Base-by-base conservation (phyloP, 192 early-diverging fungal genomes). In the Allomyces javanicus region DNA sequence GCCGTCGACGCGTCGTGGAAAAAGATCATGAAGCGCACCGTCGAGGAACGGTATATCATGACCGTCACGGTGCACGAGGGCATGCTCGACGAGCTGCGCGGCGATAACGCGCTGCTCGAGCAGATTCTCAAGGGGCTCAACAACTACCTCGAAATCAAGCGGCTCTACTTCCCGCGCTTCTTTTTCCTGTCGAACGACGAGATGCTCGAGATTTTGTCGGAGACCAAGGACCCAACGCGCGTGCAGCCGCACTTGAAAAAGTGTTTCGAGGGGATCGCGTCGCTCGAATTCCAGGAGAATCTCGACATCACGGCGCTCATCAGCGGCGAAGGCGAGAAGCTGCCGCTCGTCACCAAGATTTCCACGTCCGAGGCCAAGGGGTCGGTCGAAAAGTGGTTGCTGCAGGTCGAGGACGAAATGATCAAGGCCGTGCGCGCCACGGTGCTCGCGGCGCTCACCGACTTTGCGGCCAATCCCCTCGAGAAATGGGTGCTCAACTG, bases 101-200 rank as follows among this genome's bases (percentile, higher is more conserved):
- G 94, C 11, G 77, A 98, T 40, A 86, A 92, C 1, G 94, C 97
- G 67, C 73, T 92, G 61, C 77, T 99, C 40, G 77, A 80, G 65
- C 94, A 94, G 73, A 98, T 99, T 70, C 97, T 98, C 67, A 94
- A 94, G 72, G 94, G 96, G 17, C 82, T 99, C 25, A 96, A 96
- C 74, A 94, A 99, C 67, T 99, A 99, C 68, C 71, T 99, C 67
- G 97, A 99, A 72, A 82, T 91, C 63, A 92, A 99, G 75, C 87
- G 97, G 65, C 83, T 92, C 17, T 83, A 89, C 1, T 99, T 99
- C 80, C 93, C 97, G 40, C 89, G 97, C 12, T 99, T 99, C 81
- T 99, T 98, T 80, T 99, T 99, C 86, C 92, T 99, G 40, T 96
- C 93, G 72, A 96, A 99, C 72, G 97, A 99, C 76, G 97, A 99